Conservation (phyloP, 2,329 filamentous ascomycete species). For the Pyricularia sp. region DNA sequence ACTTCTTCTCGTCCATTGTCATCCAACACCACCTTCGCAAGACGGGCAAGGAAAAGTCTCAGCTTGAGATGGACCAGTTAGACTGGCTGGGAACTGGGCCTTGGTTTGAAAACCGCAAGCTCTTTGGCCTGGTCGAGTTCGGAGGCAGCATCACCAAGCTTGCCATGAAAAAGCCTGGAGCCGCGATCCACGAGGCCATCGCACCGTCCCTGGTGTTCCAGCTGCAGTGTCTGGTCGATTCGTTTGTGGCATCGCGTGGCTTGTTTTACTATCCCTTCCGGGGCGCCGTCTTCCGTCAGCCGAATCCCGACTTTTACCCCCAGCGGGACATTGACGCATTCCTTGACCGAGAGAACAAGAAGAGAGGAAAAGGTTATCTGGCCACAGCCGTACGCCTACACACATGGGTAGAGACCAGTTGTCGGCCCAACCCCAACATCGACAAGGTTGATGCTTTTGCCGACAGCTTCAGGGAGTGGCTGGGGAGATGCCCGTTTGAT, state of each 20-base stretch:
- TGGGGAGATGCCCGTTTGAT: not conserved
- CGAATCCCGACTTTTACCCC: not conserved
- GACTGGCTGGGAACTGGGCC: constrained; percentile 28
- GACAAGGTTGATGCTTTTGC: not conserved
- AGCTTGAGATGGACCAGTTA: constrained; percentile 16
- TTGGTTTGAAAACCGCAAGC: constrained; percentile 20
- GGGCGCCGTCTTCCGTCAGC: not conserved
- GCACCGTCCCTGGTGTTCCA: not conserved
- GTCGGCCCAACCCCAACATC: not conserved
- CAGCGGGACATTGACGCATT: not conserved
- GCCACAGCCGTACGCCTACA: not conserved
- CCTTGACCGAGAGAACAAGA: not conserved
- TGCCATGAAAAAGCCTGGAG: constrained; percentile 27
- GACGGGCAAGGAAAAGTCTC: not conserved
- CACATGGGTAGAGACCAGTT: not conserved
- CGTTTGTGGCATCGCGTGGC: not conserved
- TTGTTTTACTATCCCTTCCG: not conserved
- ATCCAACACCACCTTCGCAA: constrained; percentile 17
- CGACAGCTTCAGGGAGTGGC: not conserved
- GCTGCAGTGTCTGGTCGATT: not conserved
- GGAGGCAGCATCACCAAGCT: constrained; percentile 28
- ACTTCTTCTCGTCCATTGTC: constrained; percentile 26
- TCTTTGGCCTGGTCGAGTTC: constrained; percentile 34
- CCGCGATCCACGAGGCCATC: not conserved
- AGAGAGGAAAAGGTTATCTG: not conserved